Evolutionary conservation across 805 yeast species (phyloP), one percentile per base, ranked within the genome.

Genomic region (Pichia nakasei): DNA sequence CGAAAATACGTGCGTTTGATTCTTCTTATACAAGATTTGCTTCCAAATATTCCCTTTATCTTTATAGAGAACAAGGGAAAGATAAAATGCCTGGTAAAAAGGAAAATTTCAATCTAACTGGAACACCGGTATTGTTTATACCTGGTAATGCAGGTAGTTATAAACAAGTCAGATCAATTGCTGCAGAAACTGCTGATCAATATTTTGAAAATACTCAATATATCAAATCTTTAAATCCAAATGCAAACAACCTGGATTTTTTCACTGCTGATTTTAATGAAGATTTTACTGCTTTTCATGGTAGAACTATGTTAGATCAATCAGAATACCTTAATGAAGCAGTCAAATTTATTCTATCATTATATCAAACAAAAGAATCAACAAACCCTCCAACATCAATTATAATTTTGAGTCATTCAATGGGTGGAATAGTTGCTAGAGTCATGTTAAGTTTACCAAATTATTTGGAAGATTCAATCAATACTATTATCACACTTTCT

Each of bases 101-200:
- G 2, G 47, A 48, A 15, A 37, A 50, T 5, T 49, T 60, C 11
- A 47, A 53, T 26, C 51, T 74, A 18, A 71, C 68, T 43, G 97
- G 97, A 0, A 73, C 85, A 1, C 99, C 99, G 0, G 88, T 87
- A 1, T 65, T 93, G 15, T 93, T 93, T 61, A 83, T 94, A 35
- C 98, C 98, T 1, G 99, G 99, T 0, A 93, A 94, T 58, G 98
- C 98, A 0, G 99, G 99, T 1, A 82, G 94, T 45, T 88, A 78
- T 60, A 76, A 78, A 51, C 99, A 93, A 61, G 95, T 77, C 9
- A 69, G 98, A 42, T 85, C 96, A 1, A 75, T 91, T n/a, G 97
- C 97, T 0, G 80, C 97, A 1, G 83, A 82, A 51, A 68, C 85
- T 21, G 73, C 96, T 1, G 69, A 71, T 35, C 52, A 74, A 4